Percentiles rank a stretch among this genome's conserved stretches.
phyloP scores from a whole-genome alignment of 2,329 filamentous ascomycete genomes.

The Fusarium camptoceras region DNA sequence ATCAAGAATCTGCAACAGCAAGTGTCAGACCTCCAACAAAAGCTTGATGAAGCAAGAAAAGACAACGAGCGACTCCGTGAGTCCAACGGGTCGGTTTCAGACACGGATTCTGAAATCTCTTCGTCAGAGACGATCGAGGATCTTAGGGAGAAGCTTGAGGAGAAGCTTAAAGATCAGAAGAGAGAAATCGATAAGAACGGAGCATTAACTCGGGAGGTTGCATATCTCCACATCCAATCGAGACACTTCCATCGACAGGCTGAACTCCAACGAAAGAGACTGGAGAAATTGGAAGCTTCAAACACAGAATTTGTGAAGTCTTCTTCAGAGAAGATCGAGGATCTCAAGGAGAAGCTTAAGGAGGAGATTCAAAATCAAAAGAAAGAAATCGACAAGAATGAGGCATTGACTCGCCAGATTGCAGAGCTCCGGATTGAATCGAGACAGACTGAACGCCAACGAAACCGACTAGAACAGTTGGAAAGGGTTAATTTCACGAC shows the following conservation, averaged over 20 bases:
- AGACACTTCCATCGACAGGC: too few relatives aligned
- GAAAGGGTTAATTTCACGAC: slow-evolving; percentile 5
- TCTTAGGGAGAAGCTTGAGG: too few relatives aligned
- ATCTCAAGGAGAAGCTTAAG: too few relatives aligned
- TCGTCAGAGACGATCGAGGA: not conserved
- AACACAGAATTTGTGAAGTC: too few relatives aligned
- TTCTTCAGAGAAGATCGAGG: not conserved
- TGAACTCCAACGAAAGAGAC: too few relatives aligned
- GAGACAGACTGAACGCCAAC: not conserved
- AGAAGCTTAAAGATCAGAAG: not conserved
- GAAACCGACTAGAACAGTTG: not conserved
- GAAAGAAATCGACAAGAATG: not conserved
- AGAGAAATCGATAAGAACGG: not conserved
- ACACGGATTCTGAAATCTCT: not conserved
- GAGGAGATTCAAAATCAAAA: too few relatives aligned
- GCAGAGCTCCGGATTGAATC: not conserved
- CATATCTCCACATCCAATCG: too few relatives aligned
- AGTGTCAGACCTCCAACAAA: not conserved
- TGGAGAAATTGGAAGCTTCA: not conserved
- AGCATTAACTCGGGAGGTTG: too few relatives aligned
- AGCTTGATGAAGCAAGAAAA: not conserved
- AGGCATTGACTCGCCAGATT: not conserved
- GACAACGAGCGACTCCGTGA: not conserved
- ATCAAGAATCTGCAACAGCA: not conserved
- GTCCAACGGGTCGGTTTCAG: not conserved